Percentiles rank a stretch among this genome's conserved stretches.
These are phyloP conservation scores for Colletotrichum siamense DNA, from an alignment of 2,329 filamentous ascomycete species.

Conservation along the genomic window DNA sequence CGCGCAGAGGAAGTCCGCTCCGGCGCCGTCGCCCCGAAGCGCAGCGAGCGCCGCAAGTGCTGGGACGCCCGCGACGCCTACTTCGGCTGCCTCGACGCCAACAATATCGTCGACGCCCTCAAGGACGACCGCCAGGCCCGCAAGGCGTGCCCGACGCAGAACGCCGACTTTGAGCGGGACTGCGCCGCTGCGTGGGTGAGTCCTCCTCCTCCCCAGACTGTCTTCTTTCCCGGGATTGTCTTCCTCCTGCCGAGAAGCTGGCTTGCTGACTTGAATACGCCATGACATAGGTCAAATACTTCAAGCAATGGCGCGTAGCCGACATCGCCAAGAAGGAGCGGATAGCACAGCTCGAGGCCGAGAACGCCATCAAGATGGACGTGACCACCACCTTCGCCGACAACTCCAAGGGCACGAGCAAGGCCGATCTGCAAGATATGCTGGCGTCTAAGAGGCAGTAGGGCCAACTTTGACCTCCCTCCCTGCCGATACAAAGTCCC, in stretches of 20 bases:
- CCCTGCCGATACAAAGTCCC: background rate
- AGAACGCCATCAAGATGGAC: constrained; percentile 71
- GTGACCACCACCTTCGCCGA: constrained; percentile 40
- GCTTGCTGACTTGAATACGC: background rate
- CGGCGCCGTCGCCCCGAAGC: constrained; percentile 78
- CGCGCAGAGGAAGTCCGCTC: constrained; percentile 59
- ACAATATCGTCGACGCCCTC: constrained; percentile 76
- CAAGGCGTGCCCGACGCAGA: constrained; percentile 45
- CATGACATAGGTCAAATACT: constrained; percentile 82
- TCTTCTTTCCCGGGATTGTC: no score
- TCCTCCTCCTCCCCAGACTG: constrained; percentile 24
- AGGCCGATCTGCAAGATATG: constrained; percentile 44
- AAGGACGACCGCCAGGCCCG: constrained; percentile 46
- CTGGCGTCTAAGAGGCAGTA: constrained; percentile 31
- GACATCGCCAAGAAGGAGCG: constrained; percentile 86
- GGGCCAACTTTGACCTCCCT: background rate
- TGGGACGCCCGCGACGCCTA: constrained; percentile 90
- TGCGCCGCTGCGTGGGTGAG: constrained; percentile 91
- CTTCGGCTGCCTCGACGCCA: constrained; percentile 84
- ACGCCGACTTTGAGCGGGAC: constrained; percentile 75
- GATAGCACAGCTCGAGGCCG: constrained; percentile 74
- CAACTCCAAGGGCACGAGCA: constrained; percentile 30
- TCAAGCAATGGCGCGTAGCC: constrained; percentile 95
- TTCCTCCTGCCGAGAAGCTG: background rate
- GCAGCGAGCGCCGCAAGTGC: constrained; percentile 81